Evolutionary conservation across 352 stramenopile species (phyloP), one percentile per base, ranked within the genome.

Genomic region (Globisporangium takayamanum): DNA sequence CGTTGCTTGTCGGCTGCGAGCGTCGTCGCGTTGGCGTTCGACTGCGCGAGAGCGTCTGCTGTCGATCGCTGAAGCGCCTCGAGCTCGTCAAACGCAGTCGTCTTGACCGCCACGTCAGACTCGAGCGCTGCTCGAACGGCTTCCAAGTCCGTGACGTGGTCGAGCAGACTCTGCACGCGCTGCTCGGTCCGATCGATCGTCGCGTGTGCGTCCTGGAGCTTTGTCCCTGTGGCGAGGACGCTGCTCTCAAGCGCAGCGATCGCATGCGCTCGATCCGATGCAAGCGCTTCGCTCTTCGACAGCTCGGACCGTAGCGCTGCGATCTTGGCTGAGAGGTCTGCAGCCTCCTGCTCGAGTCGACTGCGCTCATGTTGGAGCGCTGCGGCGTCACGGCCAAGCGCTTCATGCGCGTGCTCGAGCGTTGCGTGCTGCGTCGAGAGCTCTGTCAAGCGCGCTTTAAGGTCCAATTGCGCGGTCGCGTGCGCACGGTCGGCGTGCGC

Each of bases 361-460:
- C 5, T 6, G 6, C 45, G 58, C 0, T 16, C 50, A 16, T 47
- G 20, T n/a, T 28, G 25, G 8, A 69, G 54, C 10, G 11, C 50
- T 7, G 20, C 30, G 1, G 42, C 48, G 18, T 53, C 52, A 26
- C 41, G 39, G 16, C n/a, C 28, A 30, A 42, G 28, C 3, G 16
- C 25, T 14, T 44, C n/a, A 30, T 53, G 45, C 6, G 61, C 33
- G 5, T 26, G 50, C 11, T 30, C 20, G 30, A 70, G 36, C 14
- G 20, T 22, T 14, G 60, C 55, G 18, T 75, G 76, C 22, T 39
- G 50, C 47, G 72, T 71, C n/a, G 50, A 42, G 25, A 62, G 39
- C 55, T 84, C 62, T 33, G 67, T 62, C n/a, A 84, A 50, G 46
- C 62, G 65, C 20, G 55, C 45, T 25, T 84, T 63, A n/a, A 73